Evolutionary conservation across 169 alveolate species (phyloP).

Genomic region (Babesia sp.): DNA sequence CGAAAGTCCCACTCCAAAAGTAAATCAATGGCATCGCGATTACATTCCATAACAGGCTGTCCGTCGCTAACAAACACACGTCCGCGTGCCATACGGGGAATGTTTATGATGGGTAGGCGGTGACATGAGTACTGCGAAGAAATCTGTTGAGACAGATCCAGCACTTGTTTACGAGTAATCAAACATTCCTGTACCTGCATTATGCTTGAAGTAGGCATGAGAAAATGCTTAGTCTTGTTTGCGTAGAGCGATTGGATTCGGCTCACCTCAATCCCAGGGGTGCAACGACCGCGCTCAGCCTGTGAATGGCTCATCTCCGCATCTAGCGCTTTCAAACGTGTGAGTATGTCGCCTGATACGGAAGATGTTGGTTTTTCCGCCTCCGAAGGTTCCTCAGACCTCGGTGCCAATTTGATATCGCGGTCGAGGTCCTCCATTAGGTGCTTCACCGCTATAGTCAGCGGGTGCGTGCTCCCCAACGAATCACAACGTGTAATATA

Average conservation of each 20-base stretch:
- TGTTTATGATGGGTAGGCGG: slow-evolving; percentile 73
- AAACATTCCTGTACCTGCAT: slow-evolving; percentile 65
- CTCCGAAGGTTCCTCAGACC: background rate
- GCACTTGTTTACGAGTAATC: slow-evolving; percentile 52
- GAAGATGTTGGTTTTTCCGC: background rate
- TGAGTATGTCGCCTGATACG: background rate
- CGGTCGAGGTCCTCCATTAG: slow-evolving; percentile 65
- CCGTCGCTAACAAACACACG: slow-evolving; percentile 66
- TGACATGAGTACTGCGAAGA: slow-evolving; percentile 54
- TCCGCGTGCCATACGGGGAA: slow-evolving; percentile 75
- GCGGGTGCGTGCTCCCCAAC: slow-evolving; percentile 78
- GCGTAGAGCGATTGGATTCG: slow-evolving; percentile 73
- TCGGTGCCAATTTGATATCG: slow-evolving; percentile 29
- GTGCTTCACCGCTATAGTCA: slow-evolving; percentile 71
- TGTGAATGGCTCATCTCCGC: slow-evolving; percentile 6
- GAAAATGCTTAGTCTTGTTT: slow-evolving; percentile 62
- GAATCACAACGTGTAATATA: slow-evolving; percentile 71
- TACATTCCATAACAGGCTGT: slow-evolving; percentile 77
- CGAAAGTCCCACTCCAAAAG: slow-evolving; percentile 71
- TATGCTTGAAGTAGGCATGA: slow-evolving; percentile 62
- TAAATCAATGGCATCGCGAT: slow-evolving; percentile 71
- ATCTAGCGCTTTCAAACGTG: slow-evolving; percentile 2
- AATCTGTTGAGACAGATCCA: slow-evolving; percentile 68
- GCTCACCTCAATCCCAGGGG: slow-evolving; percentile 53
- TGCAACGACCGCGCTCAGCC: background rate